Evolutionary conservation across 1,284 basidiomycete genomes (phyloP).

Genomic region (Coniferiporia sulphurascens): DNA sequence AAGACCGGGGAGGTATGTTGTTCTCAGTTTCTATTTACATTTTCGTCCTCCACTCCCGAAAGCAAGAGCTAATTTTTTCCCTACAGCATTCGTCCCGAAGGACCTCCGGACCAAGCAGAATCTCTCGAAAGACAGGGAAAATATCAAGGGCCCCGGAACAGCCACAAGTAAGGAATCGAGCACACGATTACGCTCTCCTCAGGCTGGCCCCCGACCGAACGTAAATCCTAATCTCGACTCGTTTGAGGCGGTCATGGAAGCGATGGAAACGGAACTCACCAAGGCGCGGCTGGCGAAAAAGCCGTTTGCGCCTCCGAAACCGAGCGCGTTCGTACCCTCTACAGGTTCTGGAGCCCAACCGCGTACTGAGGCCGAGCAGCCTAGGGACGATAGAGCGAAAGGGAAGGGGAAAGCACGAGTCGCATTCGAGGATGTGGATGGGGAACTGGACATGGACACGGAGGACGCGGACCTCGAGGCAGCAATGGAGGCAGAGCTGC

Average conservation of each 20-base stretch:
- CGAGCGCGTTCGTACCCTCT: slow-evolving; percentile 2
- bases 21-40: background rate
- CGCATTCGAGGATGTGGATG: slow-evolving; percentile 31
- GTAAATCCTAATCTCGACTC: slow-evolving; percentile 74
- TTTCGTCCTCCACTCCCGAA: background rate
- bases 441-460: slow-evolving; percentile 21
- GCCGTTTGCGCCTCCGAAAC: slow-evolving; percentile 16
- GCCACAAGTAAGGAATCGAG: background rate
- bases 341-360: slow-evolving; percentile 8
- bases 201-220: slow-evolving; percentile 33
- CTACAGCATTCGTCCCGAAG: slow-evolving; percentile 63
- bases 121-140: background rate
- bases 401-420: slow-evolving; percentile 30
- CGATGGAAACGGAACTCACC: slow-evolving; percentile 82
- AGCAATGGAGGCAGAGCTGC: slow-evolving; percentile 85
- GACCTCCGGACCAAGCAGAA: slow-evolving; percentile 1
- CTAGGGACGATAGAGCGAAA: slow-evolving; percentile 27
- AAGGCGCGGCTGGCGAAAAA: slow-evolving; percentile 33
- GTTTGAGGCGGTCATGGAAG: slow-evolving; percentile 92
- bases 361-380: background rate
- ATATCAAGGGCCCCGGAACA: background rate
- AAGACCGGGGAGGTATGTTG: slow-evolving; percentile 66
- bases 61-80: background rate
- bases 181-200: slow-evolving; percentile 15
- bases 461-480: slow-evolving; percentile 59